Conservation (phyloP, 2,329 filamentous ascomycete genomes). For the Calcarisporium arbuscula region DNA sequence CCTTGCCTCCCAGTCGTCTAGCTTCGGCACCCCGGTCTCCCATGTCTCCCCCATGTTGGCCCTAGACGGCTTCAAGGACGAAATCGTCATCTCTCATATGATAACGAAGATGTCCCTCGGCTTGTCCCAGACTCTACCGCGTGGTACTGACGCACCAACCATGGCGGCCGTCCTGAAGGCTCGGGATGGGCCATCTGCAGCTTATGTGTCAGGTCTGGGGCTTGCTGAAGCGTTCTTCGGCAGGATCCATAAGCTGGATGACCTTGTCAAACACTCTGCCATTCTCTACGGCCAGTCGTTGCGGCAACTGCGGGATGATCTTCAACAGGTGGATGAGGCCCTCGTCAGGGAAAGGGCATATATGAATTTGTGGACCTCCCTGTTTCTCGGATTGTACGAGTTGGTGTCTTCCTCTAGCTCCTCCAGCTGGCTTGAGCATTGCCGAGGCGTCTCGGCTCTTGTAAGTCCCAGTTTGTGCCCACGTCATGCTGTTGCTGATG, state of each 20-base stretch:
- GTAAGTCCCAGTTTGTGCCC: background rate
- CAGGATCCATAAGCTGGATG: constrained; percentile 7
- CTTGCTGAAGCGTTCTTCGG: constrained; percentile 10
- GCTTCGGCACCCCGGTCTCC: too few relatives aligned
- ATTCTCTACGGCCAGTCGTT: constrained; percentile 7
- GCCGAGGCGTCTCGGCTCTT: background rate
- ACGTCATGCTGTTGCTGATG: background rate
- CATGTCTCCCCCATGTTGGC: background rate
- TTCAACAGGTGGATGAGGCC: constrained; percentile 5
- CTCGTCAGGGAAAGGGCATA: constrained; percentile 5
- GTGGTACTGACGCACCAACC: constrained; percentile 7
- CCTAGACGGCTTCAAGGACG: constrained; percentile 7
- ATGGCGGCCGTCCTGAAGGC: constrained; percentile 8
- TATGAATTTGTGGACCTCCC: constrained; percentile 9
- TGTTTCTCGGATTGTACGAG: constrained; percentile 10
- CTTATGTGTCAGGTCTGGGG: constrained; percentile 8
- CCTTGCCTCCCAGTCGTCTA: too few relatives aligned
- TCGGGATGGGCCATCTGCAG: constrained; percentile 5
- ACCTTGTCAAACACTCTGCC: constrained; percentile 5
- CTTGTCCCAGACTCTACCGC: constrained; percentile 5
- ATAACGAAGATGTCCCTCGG: constrained; percentile 6
- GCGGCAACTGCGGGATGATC: constrained; percentile 2
- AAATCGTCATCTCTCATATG: constrained; percentile 8
- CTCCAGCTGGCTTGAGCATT: constrained; percentile 5
- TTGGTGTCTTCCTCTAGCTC: constrained; percentile 7